Conservation (phyloP, 495 filamentous ascomycete species). For the Antarctomyces pellizariae region DNA sequence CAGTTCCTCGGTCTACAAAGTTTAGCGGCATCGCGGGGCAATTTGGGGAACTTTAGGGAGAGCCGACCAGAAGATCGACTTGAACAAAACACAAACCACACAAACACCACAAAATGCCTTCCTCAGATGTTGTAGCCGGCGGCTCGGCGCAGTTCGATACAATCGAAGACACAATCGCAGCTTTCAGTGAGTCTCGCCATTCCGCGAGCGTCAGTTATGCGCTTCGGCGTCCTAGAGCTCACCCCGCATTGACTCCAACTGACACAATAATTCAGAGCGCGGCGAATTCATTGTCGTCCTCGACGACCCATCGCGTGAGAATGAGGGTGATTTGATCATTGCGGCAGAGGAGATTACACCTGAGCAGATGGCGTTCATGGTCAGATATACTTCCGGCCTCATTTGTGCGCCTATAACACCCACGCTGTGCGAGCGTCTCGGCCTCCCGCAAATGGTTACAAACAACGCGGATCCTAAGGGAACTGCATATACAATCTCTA, state of each 20-base stretch:
- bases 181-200: slow-evolving; percentile 43
- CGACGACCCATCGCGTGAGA: slow-evolving; percentile 74
- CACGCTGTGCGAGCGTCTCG: slow-evolving; percentile 36
- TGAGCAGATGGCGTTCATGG: slow-evolving; percentile 84
- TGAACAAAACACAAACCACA: no score
- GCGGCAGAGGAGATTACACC: slow-evolving; percentile 69
- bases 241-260: slow-evolving; percentile 1
- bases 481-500: slow-evolving; percentile 77
- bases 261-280: slow-evolving; percentile 26
- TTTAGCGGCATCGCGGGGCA: no score
- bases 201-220: background rate
- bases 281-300: slow-evolving; percentile 93
- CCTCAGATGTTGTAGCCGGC: slow-evolving; percentile 10
- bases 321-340: slow-evolving; percentile 95
- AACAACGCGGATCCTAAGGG: slow-evolving; percentile 64
- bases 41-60: no score
- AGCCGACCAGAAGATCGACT: no score
- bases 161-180: slow-evolving; percentile 63
- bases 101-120: slow-evolving; percentile 8
- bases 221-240: slow-evolving; percentile 1
- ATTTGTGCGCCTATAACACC: slow-evolving; percentile 71
- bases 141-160: slow-evolving; percentile 41
- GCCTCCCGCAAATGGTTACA: slow-evolving; percentile 74
- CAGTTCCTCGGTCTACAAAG: no score
- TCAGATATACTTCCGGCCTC: slow-evolving; percentile 70